A percentile compares a stretch with the other conserved stretches of the same genome.
Evolutionary conservation across 345 rosid species (phyloP).

Genomic region (Triadica sebifera): DNA sequence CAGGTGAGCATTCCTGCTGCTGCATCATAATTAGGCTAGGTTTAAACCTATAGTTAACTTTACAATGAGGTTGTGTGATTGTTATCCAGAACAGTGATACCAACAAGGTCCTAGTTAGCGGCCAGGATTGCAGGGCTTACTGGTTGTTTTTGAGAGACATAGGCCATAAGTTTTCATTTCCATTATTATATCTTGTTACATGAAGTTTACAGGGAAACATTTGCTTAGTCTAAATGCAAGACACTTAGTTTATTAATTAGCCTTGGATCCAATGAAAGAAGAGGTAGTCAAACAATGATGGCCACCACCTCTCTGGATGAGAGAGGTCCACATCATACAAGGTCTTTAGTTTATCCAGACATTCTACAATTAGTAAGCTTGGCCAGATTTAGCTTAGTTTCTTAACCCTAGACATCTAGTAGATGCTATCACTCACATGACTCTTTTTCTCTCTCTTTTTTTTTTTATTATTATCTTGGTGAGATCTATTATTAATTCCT

Average conservation of each 20-base stretch:
- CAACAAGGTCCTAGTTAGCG: slow-evolving; percentile 20
- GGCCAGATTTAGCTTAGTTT: slow-evolving; percentile 27
- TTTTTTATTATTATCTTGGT: slow-evolving; percentile 36
- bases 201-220: slow-evolving; percentile 22
- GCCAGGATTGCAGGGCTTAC: slow-evolving; percentile 27
- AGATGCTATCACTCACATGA: slow-evolving; percentile 59
- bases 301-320: slow-evolving; percentile 29
- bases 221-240: slow-evolving; percentile 31
- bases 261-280: slow-evolving; percentile 38
- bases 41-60: neutral
- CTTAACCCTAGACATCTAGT: slow-evolving; percentile 53
- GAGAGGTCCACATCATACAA: slow-evolving; percentile 36
- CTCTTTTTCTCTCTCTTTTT: slow-evolving; percentile 16
- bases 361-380: slow-evolving; percentile 56
- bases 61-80: neutral
- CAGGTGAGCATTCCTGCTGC: too few relatives aligned
- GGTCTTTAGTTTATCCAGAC: slow-evolving; percentile 27
- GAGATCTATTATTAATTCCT: slow-evolving; percentile 24
- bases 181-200: neutral
- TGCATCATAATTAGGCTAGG: neutral
- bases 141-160: slow-evolving; percentile 18
- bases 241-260: slow-evolving; percentile 4
- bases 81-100: neutral
- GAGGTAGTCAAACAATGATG: slow-evolving; percentile 41
- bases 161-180: slow-evolving; percentile 7